Evolutionary conservation across 1,284 basidiomycete genomes (phyloP).

Genomic region (Xerocomus alliaceus): DNA sequence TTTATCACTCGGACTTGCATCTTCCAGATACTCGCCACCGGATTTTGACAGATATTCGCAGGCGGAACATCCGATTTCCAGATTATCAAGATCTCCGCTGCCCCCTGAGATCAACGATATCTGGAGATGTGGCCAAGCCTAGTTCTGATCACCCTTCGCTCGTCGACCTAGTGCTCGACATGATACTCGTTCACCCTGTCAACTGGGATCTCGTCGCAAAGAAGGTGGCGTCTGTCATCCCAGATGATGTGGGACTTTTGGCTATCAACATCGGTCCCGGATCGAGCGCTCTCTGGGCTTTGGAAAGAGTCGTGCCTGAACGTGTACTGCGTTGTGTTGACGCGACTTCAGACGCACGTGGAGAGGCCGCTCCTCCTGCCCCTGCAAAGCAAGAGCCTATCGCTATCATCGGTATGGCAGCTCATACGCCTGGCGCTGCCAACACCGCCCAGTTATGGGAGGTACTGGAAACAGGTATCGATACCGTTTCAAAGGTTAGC

Average conservation of each 20-base stretch:
- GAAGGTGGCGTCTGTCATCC: slow-evolving; percentile 38
- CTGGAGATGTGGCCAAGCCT: slow-evolving; percentile 48
- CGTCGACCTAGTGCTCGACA: slow-evolving; percentile 58
- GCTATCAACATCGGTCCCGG: slow-evolving; percentile 67
- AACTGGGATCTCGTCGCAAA: slow-evolving; percentile 57
- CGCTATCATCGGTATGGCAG: slow-evolving; percentile 75
- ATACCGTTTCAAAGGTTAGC: slow-evolving; percentile 64
- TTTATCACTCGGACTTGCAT: slow-evolving; percentile 60
- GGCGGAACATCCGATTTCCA: slow-evolving; percentile 58
- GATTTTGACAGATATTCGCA: slow-evolving; percentile 53
- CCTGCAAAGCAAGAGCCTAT: slow-evolving; percentile 56
- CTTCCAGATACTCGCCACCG: slow-evolving; percentile 42
- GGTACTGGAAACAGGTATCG: slow-evolving; percentile 60
- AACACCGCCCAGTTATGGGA: slow-evolving; percentile 60
- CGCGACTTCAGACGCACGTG: slow-evolving; percentile 30
- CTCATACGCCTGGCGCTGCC: slow-evolving; percentile 65
- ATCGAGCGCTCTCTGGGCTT: slow-evolving; percentile 48
- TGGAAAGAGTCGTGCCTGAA: slow-evolving; percentile 47
- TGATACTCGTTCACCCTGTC: slow-evolving; percentile 62
- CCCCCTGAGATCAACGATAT: slow-evolving; percentile 57
- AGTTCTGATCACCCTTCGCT: slow-evolving; percentile 43
- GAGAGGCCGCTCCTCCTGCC: neutral
- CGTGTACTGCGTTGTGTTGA: slow-evolving; percentile 38
- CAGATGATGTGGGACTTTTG: slow-evolving; percentile 35
- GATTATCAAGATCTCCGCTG: slow-evolving; percentile 50